A percentile compares a stretch with the other conserved stretches of the same genome.
These are phyloP conservation scores for Solanum paucissectum DNA, from an alignment of 257 asterid genomes.

Conservation along the genomic window DNA sequence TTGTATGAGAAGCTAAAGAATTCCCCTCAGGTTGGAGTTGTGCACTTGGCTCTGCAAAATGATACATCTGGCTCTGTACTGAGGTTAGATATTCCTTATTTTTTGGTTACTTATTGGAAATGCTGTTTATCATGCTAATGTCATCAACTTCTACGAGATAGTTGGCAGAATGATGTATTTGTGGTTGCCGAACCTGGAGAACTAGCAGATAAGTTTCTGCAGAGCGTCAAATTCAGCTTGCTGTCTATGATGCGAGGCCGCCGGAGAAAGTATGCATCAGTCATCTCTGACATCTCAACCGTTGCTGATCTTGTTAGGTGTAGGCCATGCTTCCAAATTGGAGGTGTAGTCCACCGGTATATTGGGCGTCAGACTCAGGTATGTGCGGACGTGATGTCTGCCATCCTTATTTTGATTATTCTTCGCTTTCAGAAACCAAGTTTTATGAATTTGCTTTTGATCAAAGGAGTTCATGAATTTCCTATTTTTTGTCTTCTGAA, in stretches of 20 bases:
- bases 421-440: constrained; percentile 6
- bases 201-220: constrained; percentile 82
- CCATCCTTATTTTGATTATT: not conserved
- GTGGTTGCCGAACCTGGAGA: constrained; percentile 99
- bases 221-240: constrained; percentile 75
- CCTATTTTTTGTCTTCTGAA: constrained; percentile 18
- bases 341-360: constrained; percentile 94
- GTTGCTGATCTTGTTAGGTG: constrained; percentile 74
- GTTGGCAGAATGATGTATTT: constrained; percentile 99
- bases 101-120: not conserved
- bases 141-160: constrained; percentile 13
- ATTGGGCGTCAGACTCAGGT: constrained; percentile 99
- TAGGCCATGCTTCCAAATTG: constrained; percentile 90
- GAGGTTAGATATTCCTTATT: constrained; percentile 31
- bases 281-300: constrained; percentile 55
- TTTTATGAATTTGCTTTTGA: not conserved
- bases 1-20: constrained; percentile 76
- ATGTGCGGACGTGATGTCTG: not conserved
- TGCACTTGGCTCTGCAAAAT: constrained; percentile 92
- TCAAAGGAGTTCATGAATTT: not conserved
- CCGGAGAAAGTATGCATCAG: constrained; percentile 63
- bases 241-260: constrained; percentile 69
- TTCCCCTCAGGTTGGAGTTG: constrained; percentile 84
- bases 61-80: constrained; percentile 81
- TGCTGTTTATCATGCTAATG: constrained; percentile 9